Evolutionary conservation across 1,139 yeast genomes (phyloP).

Genomic region (Nadsonia commutata): DNA sequence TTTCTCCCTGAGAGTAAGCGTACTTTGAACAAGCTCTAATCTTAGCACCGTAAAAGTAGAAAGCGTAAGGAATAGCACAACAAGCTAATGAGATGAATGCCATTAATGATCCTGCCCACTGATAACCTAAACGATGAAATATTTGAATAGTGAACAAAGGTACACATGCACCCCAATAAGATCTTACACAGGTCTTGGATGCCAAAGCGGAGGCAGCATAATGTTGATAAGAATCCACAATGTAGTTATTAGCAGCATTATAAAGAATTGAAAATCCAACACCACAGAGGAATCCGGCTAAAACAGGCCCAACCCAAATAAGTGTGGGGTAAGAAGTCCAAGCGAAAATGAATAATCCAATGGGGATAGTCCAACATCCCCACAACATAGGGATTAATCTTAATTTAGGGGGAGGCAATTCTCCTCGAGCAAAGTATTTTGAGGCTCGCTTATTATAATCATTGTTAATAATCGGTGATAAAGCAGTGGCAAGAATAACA

Average conservation of each 20-base stretch:
- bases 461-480: slow-evolving; percentile 45
- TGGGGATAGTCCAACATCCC: slow-evolving; percentile 48
- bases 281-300: slow-evolving; percentile 61
- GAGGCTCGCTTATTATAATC: slow-evolving; percentile 21
- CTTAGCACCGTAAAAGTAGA: slow-evolving; percentile 45
- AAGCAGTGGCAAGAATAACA: slow-evolving; percentile 20
- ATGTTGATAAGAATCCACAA: slow-evolving; percentile 52
- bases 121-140: slow-evolving; percentile 56
- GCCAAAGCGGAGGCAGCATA: slow-evolving; percentile 84
- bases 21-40: slow-evolving; percentile 50
- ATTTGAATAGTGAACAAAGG: slow-evolving; percentile 29
- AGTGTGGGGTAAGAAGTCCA: slow-evolving; percentile 59
- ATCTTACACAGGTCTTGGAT: slow-evolving; percentile 51
- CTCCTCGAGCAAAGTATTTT: slow-evolving; percentile 8
- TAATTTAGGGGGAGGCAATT: slow-evolving; percentile 66
- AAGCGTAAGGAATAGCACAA: slow-evolving; percentile 55
- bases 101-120: slow-evolving; percentile 66
- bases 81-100: slow-evolving; percentile 49
- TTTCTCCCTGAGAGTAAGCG: slow-evolving; percentile 28
- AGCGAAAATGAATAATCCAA: slow-evolving; percentile 51
- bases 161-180: slow-evolving; percentile 25
- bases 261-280: slow-evolving; percentile 43
- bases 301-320: slow-evolving; percentile 76
- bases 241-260: slow-evolving; percentile 38
- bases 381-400: slow-evolving; percentile 58